Percentiles rank a stretch among this genome's conserved stretches.
phyloP scores from a whole-genome alignment of 2,329 filamentous ascomycete genomes.

The Exophiala lecanii-corni region DNA sequence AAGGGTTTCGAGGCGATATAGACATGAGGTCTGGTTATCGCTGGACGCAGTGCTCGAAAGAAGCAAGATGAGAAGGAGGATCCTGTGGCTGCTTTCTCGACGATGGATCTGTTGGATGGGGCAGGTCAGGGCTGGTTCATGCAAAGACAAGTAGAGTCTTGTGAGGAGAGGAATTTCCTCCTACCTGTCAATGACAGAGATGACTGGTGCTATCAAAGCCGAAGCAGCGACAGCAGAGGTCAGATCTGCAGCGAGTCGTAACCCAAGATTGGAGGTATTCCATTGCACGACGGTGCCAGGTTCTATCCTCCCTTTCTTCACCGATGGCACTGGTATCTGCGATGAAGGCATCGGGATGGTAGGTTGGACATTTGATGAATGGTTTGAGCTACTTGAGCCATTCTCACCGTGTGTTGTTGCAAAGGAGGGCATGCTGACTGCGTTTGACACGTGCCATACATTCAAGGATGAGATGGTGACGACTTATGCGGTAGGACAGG shows the following conservation, averaged over 20 bases:
- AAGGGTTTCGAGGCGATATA: constrained; percentile 47
- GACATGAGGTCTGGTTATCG: constrained; percentile 37
- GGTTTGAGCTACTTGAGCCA: constrained; percentile 3
- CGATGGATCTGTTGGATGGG: constrained; percentile 39
- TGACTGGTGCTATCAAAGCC: constrained; percentile 72
- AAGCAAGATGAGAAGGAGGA: constrained; percentile 39
- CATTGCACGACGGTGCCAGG: constrained; percentile 40
- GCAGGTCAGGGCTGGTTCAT: no score
- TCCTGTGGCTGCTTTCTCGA: constrained; percentile 44
- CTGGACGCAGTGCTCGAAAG: constrained; percentile 35
- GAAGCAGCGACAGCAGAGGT: constrained; percentile 67
- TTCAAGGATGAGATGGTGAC: constrained; percentile 12
- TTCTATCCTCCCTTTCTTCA: constrained; percentile 5
- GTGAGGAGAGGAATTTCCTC: no score
- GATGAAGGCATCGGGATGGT: constrained; percentile 1
- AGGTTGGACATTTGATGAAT: background rate
- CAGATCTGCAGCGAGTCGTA: constrained; percentile 64
- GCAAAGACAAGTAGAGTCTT: no score
- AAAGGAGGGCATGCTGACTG: constrained; percentile 6
- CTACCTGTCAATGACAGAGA: constrained; percentile 83
- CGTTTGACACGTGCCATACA: constrained; percentile 5
- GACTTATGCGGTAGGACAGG: no score
- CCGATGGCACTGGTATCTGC: constrained; percentile 7
- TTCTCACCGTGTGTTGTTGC: constrained; percentile 5
- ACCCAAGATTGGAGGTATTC: constrained; percentile 70